These are phyloP conservation scores for Aotearoamyces nothofagi DNA, from an alignment of 2,329 filamentous ascomycete genomes.

Conservation along the genomic window DNA sequence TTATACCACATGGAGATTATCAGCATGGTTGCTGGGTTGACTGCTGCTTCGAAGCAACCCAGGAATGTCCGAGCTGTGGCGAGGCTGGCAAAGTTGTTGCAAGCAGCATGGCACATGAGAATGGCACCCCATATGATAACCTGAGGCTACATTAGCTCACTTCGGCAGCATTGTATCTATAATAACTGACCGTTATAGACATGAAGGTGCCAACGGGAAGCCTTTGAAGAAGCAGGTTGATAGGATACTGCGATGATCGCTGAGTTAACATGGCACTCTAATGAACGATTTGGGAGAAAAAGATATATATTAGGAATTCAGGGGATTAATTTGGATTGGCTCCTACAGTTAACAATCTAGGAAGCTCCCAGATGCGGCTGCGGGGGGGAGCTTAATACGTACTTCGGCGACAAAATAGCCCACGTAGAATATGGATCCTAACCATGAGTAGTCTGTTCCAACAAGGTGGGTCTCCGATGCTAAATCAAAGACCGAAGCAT, in stretches of 20 bases:
- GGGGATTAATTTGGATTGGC: no score
- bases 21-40: constrained; percentile 17
- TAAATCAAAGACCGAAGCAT: constrained; percentile 40
- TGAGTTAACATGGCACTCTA: no score
- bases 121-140: constrained; percentile 1
- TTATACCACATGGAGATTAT: constrained; percentile 20
- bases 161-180: no score
- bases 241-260: constrained; percentile 18
- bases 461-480: constrained; percentile 33
- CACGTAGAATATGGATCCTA: constrained; percentile 8
- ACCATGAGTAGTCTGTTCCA: constrained; percentile 33
- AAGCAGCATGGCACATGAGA: constrained; percentile 4
- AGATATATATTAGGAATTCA: no score
- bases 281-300: no score
- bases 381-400: no score
- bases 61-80: constrained; percentile 12
- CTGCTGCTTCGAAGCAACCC: constrained; percentile 9
- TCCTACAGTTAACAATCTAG: no score
- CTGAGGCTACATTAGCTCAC: no score
- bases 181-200: constrained; percentile 6
- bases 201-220: constrained; percentile 19
- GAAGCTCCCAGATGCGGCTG: no score
- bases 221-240: constrained; percentile 14
- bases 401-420: constrained; percentile 20
- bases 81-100: constrained; percentile 6